A percentile compares a stretch with the other conserved stretches of the same genome.
Conservation (phyloP, 2,329 filamentous ascomycete species). For the Venturia carpophila region DNA sequence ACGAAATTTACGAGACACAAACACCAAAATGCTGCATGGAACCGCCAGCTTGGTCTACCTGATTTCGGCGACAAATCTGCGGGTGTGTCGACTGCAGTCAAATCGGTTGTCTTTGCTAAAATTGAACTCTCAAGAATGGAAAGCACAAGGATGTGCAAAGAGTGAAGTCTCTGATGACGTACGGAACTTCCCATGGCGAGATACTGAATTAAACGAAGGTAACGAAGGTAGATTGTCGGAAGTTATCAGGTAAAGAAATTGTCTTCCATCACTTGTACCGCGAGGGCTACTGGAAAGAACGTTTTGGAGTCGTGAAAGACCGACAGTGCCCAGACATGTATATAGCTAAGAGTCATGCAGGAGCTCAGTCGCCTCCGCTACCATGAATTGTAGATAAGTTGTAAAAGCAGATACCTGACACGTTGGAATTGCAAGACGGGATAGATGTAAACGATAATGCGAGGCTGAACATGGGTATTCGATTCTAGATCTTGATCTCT, state of each 20-base stretch:
- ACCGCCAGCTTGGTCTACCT: constrained; percentile 23
- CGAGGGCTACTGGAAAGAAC: background rate
- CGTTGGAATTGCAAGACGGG: background rate
- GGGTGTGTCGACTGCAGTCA: background rate
- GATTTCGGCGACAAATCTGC: background rate
- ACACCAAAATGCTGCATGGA: constrained; percentile 24
- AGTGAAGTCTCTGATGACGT: background rate
- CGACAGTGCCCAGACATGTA: too few species aligned
- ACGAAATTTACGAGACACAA: constrained; percentile 26
- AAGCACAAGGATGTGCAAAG: background rate
- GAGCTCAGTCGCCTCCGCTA: too few species aligned
- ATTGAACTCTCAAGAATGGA: background rate
- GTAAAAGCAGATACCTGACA: background rate
- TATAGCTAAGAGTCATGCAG: too few species aligned
- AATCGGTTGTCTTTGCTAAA: background rate
- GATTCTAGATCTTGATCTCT: background rate
- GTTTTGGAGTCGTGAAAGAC: too few species aligned
- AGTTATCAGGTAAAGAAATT: background rate
- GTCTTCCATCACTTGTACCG: background rate
- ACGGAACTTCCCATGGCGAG: background rate
- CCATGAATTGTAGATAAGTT: too few species aligned
- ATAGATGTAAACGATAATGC: background rate
- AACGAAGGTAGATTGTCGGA: background rate
- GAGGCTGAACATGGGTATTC: background rate
- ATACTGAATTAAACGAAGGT: background rate